Evolutionary conservation across 176 grass and related monocot species (phyloP), one percentile per base, ranked within the genome.

Genomic region (Aechmea fasciata): DNA sequence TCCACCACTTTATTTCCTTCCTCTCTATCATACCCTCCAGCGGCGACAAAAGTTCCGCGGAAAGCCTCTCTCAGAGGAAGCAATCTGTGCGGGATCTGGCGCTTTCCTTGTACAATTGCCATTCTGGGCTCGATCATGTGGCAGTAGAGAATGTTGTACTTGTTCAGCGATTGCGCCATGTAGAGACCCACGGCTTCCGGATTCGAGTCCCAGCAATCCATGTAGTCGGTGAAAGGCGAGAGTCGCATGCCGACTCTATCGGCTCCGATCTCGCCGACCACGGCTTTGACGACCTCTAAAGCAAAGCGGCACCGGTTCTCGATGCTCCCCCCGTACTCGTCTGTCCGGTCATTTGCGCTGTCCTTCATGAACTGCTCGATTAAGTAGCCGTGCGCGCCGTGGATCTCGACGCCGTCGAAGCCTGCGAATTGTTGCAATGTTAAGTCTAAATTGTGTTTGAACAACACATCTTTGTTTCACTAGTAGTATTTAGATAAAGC

Each of bases 321-420:
- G 1, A 89, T 49, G 19, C 50, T 51, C 0, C 82, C 79, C 15
- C 82, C 82, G 9, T 85, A 89, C 26, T 82, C n/a, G 23, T 89
- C 87, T 41, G 33, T 65, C 15, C 80, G 77, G 47, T 83, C 76
- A 20, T 88, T 88, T 23, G 76, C 66, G 50, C 73, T 80, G 54
- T 85, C 87, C 73, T 89, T 89, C 67, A 89, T 75, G 64, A 89
- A 89, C 67, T 89, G 79, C 63, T 89, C 82, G 3, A 85, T 77
- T 47, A 89, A 3, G 71, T 79, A 89, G 7, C 87, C 82, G 25
- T 89, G 49, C 2, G 75, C 82, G 0, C 82, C 82, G 11, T 89
- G 82, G 68, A 89, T 73, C 54, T 89, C 79, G 41, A 82, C 87
- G 57, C 86, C 81, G 49, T 88, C 82, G 52, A 88, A 84, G 6